phyloP scores from a whole-genome alignment of 352 stramenopile species.

The Sclerospora graminicola region DNA sequence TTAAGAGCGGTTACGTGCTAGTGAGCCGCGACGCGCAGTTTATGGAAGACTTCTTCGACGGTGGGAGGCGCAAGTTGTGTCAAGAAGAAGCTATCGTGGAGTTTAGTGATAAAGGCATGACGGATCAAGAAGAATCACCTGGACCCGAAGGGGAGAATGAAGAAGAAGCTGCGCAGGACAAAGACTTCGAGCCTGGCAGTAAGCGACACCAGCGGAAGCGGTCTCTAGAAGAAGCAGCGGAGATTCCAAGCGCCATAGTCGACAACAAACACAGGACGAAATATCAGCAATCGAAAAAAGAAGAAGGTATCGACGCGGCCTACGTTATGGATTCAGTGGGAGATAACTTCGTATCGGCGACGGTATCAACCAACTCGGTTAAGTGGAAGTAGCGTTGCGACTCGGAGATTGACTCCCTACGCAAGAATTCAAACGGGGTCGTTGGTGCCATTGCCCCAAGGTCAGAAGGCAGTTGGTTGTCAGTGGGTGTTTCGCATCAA shows the following conservation, averaged over 20 bases:
- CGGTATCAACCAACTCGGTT: no score
- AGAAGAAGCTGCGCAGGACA: no score
- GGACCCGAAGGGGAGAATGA: no score
- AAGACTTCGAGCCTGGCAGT: neutral
- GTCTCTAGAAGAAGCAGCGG: neutral
- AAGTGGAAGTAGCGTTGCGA: no score
- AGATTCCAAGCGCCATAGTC: neutral
- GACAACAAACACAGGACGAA: neutral
- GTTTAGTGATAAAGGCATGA: neutral
- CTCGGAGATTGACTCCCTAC: no score
- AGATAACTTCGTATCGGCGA: no score
- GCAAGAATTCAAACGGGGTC: no score
- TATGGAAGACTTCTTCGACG: neutral
- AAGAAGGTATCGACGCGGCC: no score
- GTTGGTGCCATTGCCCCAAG: no score
- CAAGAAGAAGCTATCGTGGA: neutral
- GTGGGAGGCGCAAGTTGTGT: neutral
- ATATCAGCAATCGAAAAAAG: neutral
- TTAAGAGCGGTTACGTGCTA: neutral
- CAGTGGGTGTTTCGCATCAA: no score
- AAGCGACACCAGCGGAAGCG: neutral
- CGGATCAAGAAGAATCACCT: neutral
- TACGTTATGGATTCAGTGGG: no score
- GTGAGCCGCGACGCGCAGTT: neutral
- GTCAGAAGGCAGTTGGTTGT: no score